These are phyloP conservation scores for Stachybotrys echinatus DNA, from an alignment of 2,329 filamentous ascomycete genomes.

Conservation along the genomic window DNA sequence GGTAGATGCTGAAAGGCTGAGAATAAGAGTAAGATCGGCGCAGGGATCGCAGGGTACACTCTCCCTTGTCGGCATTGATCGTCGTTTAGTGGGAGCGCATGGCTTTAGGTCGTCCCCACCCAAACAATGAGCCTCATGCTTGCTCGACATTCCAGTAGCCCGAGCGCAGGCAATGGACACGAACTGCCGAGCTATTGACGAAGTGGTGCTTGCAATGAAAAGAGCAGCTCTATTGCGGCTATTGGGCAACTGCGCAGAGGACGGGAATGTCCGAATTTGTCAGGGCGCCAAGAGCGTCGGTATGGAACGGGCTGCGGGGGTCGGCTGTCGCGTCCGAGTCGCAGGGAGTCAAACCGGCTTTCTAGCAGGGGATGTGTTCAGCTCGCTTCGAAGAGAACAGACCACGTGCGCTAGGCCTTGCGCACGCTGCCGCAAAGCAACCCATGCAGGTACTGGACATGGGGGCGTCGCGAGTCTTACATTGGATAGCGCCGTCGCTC, in stretches of 20 bases:
- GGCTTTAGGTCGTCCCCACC: background rate
- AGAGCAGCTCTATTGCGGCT: no score
- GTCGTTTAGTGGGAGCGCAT: background rate
- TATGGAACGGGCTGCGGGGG: background rate
- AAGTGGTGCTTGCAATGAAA: no score
- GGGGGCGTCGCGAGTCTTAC: background rate
- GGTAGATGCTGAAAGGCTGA: background rate
- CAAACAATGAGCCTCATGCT: background rate
- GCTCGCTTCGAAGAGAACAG: background rate
- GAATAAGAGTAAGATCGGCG: background rate
- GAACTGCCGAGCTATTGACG: no score
- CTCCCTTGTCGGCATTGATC: conserved; percentile 1
- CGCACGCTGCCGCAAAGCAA: background rate
- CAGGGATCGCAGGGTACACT: conserved; percentile 1
- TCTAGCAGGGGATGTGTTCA: background rate
- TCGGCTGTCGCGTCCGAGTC: background rate
- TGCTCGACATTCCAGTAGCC: background rate
- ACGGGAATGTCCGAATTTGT: no score
- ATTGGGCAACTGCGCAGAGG: no score
- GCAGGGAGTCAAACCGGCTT: background rate
- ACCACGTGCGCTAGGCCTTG: background rate
- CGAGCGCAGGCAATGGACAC: no score
- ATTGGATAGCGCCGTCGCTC: background rate
- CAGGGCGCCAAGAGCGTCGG: no score
- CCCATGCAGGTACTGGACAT: background rate